Base-by-base conservation (phyloP, 305 asterid genomes). In the Solanum chacoense region DNA sequence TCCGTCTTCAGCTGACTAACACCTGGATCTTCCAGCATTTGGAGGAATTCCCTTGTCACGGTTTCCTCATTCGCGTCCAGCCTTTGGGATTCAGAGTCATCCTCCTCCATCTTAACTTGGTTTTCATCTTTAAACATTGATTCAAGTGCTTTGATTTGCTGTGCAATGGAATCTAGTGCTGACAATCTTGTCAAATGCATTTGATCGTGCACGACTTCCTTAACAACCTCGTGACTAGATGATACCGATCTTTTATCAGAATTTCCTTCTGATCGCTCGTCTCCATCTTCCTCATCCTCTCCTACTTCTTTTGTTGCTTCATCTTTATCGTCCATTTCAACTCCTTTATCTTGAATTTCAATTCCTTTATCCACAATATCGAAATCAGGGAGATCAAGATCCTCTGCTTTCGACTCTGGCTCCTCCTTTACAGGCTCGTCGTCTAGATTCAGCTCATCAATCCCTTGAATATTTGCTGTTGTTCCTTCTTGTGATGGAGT, bases 311-410 rank as follows among this genome's bases (percentile, higher is more conserved):
- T 84, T 55, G 42, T n/a, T 7, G 32, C 87, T 59, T 84, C 87
- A 31, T 50, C 22, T 31, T 55, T 55, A 20, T 55, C 86, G 18
- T 84, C 45, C 35, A 22, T 87, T 89, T 97, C 99, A 11, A 97
- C 94, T 45, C 98, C 99, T 88, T 94, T 97, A 34, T 97, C 98
- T 84, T 84, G 87, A 55, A 84, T 87, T 88, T 97, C 99, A 13
- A 97, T 94, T 59, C 99, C 99, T 88, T 94, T 97, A 50, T 97
- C 99, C 86, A 93, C 99, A 24, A 97, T 94, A 26, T 96, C 98
- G 37, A 96, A 97, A 12, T 95, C 99, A 3, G 94, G 97, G 20
- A 95, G 83, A 87, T 97, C 99, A 16, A 36, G 74, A 63, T 95
- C 98, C 11, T 95, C 95, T n/a, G 31, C 86, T 90, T 91, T 93